These are phyloP conservation scores for Penicillium sp. DNA, from an alignment of 2,329 filamentous ascomycete genomes.

Conservation along the genomic window DNA sequence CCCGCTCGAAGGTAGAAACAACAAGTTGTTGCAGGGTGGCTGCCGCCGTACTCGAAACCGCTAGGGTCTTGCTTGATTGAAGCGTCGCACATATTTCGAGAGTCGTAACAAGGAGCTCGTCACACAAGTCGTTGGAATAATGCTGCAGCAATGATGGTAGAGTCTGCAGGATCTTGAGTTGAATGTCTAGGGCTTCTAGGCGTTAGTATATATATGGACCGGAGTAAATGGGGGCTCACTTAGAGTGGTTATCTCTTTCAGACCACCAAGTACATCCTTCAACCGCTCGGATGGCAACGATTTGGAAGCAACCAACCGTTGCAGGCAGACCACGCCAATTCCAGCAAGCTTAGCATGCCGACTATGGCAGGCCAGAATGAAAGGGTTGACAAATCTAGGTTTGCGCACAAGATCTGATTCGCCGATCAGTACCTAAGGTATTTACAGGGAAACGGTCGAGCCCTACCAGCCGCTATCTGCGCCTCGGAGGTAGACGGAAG, in stretches of 20 bases:
- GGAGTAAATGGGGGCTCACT: constrained; percentile 53
- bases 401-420: constrained; percentile 77
- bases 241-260: constrained; percentile 78
- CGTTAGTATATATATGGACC: constrained; percentile 27
- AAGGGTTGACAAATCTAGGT: constrained; percentile 86
- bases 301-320: constrained; percentile 81
- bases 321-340: constrained; percentile 85
- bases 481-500: constrained; percentile 76
- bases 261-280: constrained; percentile 83
- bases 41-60: constrained; percentile 93
- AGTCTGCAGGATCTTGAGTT: constrained; percentile 93
- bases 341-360: constrained; percentile 88
- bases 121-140: constrained; percentile 80
- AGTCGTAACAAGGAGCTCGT: constrained; percentile 78
- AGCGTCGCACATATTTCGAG: constrained; percentile 91
- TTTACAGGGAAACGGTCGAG: neutral
- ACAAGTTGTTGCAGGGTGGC: constrained; percentile 96
- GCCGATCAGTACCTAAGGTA: constrained; percentile 30
- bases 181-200: constrained; percentile 73
- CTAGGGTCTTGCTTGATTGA: constrained; percentile 88
- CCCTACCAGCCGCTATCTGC: constrained; percentile 71
- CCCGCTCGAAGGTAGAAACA: constrained; percentile 91
- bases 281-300: constrained; percentile 80
- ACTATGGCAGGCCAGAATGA: constrained; percentile 88
- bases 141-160: constrained; percentile 89